Evolutionary conservation across 768 basidiomycete species (phyloP), one percentile per base, ranked within the genome.

Genomic region (Mrakia frigida): DNA sequence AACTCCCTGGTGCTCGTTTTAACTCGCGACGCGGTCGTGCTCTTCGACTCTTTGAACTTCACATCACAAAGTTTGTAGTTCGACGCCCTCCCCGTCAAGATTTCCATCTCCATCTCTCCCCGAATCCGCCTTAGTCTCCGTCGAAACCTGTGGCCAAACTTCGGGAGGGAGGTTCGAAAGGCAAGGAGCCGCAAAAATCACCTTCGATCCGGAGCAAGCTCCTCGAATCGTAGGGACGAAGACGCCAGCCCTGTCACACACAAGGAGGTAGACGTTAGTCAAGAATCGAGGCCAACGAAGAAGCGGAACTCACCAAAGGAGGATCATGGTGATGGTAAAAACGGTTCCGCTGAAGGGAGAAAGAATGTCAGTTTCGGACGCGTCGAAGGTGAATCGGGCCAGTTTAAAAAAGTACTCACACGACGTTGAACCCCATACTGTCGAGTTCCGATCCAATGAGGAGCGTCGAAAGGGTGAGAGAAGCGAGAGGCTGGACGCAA

Each of bases 141-240:
- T 25, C 23, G 65, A 68, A 1, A 41, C 39, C 11, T 39, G 65
- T 25, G 65, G 35, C 25, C 35, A 68, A 18, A 50, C 43, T 18
- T 63, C 73, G 11, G 18, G 9, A 6, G 46, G 37, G 6, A 75
- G 56, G 31, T 74, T 67, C 37, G 75, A 65, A 14, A 79, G 35
- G 43, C 78, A 79, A 21, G 78, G 78, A 28, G 78, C 76, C 23
- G 78, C 73, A 53, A 79, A 79, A 18, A 79, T 69, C 13, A 59
- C 50, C 53, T 63, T 69, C 16, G 61, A 63, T 3, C 78, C 78
- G 14, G 33, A 53, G 16, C 77, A 41, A 0, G 61, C 76, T 18
- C 78, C 78, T 28, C 63, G 73, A 25, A 70, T 41, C 3, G 78
- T 79, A 21, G 74, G 78, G 9, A 79, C 60, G 25, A 68, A 75